Base-by-base conservation (phyloP, 345 rosid species). In the Brassica incana region DNA sequence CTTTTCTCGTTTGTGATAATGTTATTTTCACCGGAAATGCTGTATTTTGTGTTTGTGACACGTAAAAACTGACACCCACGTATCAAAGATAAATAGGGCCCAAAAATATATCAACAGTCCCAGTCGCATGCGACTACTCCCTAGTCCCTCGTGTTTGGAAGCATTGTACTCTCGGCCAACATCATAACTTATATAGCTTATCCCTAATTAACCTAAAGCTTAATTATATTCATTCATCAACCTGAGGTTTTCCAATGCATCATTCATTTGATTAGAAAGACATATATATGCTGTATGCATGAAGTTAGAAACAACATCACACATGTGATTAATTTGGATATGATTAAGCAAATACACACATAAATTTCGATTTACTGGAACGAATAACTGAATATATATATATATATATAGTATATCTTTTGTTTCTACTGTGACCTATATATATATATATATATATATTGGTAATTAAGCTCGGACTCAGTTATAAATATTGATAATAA, bases 101-200 rank as follows among this genome's bases (percentile, higher is more conserved):
- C 69, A 18, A 8, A 18, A 8, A 5, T 0, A 61, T 60, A 16
- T 15, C 12, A 43, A 77, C 75, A 9, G 69, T 61, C 74, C 59
- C 56, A 10, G 18, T 75, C 74, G 33, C 74, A 76, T 76, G 33
- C 67, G 60, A 63, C 54, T 12, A 63, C 54, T 12, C 15, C n/a
- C 54, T 11, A 68, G 60, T 76, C 74, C 80, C 63, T 30, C 69
- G 25, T 77, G 63, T 61, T 69, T 61, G 80, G 80, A 76, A 8
- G 7, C 9, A 10, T 8, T 48, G 8, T 50, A 15, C 9, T n/a
- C 16, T 25, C 25, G 10, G 52, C 63, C 15, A 70, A 52, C 73
- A 27, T 6, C 36, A 7, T 23, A 15, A n/a, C 1, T 29, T 29
- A 50, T 50, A 10, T 50, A 20, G 14, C 3, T 65, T 11, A 8